Percentiles rank a stretch among this genome's conserved stretches.
Evolutionary conservation across 768 basidiomycete genomes (phyloP).

Genomic region (Kwoniella sp.): DNA sequence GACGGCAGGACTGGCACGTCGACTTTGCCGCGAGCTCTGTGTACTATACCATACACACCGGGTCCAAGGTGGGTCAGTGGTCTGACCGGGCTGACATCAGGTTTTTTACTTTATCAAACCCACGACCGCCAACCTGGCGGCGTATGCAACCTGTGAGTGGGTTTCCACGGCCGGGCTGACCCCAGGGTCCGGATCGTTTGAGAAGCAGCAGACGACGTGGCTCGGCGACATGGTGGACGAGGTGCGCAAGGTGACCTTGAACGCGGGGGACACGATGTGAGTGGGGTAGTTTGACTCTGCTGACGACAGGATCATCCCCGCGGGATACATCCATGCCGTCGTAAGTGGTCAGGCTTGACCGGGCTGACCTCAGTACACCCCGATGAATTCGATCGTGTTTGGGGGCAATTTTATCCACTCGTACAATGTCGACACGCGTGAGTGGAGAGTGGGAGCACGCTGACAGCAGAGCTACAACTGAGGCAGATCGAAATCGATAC

Average conservation of each 20-base stretch:
- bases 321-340: constrained; percentile 97
- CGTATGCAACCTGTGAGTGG: constrained; percentile 71
- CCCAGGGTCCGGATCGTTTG: constrained; percentile 66
- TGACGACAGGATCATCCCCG: constrained; percentile 66
- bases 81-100: constrained; percentile 51
- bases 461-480: constrained; percentile 68
- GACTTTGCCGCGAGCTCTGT: constrained; percentile 97
- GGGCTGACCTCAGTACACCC: constrained; percentile 65
- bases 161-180: constrained; percentile 40
- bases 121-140: constrained; percentile 74
- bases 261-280: constrained; percentile 47
- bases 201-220: constrained; percentile 82
- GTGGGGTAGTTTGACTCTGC: constrained; percentile 56
- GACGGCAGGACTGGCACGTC: constrained; percentile 85
- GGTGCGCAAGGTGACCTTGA: constrained; percentile 62
- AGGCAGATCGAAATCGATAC: constrained; percentile 88
- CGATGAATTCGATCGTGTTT: constrained; percentile 86
- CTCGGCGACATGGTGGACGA: constrained; percentile 88
- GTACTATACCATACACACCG: constrained; percentile 89
- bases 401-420: constrained; percentile 98
- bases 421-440: constrained; percentile 75
- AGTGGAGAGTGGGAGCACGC: constrained; percentile 41
- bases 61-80: constrained; percentile 63
- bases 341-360: constrained; percentile 56
- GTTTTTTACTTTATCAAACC: constrained; percentile 94